Base-by-base conservation (phyloP, 352 stramenopile species). In the Phytophthora kernoviae region DNA sequence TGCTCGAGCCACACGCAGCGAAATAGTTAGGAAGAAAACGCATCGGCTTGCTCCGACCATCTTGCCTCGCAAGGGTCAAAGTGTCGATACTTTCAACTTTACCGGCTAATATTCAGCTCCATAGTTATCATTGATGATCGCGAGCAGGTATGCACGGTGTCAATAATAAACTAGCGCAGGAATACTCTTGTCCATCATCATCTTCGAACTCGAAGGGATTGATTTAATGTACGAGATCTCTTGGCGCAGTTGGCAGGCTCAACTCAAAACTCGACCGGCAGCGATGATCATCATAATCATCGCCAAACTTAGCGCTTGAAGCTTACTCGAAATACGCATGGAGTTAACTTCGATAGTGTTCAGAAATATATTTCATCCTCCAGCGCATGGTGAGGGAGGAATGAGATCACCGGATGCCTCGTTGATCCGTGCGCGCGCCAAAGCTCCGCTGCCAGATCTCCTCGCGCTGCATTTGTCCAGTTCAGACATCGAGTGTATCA, bases 341-440 rank as follows among this genome's bases (percentile, higher is more conserved):
- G 30, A 48, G 10, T 18, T 17, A 12, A 17, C 12, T n/a, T n/a
- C n/a, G n/a, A n/a, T n/a, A n/a, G n/a, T n/a, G n/a, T n/a, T n/a
- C n/a, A n/a, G n/a, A n/a, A n/a, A n/a, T n/a, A n/a, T n/a, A n/a
- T n/a, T n/a, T n/a, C 33, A 46, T 37, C 10, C 50, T 61, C 27
- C 12, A 45, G n/a, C 30, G 15, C 26, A 64, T 56, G 51, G n/a
- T 24, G 34, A 39, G 36, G 12, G 24, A 20, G 27, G 36, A 54
- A 88, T 87, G 79, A 77, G 70, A 54, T 27, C 67, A 17, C 76
- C 79, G 0, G 65, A 74, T 15, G 65, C 64, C 4, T 43, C 75
- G n/a, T 65, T 88, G 14, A 73, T 91, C 15, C 77, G 77, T 14
- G 67, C 65, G 1, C 77, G 80, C 9, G 81, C 76, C 39, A 87